These are phyloP conservation scores for Carex kokanica DNA, from an alignment of 176 grass and related monocot species.

Conservation along the genomic window DNA sequence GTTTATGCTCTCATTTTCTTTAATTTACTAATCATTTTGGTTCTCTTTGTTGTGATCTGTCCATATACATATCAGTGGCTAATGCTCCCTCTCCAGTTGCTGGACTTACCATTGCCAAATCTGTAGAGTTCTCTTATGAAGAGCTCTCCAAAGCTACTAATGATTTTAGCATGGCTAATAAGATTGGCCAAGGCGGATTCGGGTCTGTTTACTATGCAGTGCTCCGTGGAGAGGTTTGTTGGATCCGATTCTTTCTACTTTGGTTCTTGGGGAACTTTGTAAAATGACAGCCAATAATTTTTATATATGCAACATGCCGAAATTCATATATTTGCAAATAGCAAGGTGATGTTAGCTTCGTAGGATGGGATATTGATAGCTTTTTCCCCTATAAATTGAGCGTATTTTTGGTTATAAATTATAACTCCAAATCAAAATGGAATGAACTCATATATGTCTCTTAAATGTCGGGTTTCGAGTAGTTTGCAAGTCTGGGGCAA, in stretches of 20 bases:
- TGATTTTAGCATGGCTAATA: conserved; percentile 84
- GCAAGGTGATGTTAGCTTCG: neutral
- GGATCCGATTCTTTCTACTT: conserved; percentile 21
- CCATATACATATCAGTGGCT: conserved; percentile 1
- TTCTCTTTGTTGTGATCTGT: neutral
- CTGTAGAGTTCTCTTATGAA: conserved; percentile 84
- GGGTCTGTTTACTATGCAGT: conserved; percentile 64
- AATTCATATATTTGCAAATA: conserved; percentile 15
- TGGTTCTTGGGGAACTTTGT: conserved; percentile 1
- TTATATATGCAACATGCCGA: neutral
- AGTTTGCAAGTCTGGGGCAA: neutral
- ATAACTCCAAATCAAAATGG: neutral
- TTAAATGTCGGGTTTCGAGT: too few species aligned
- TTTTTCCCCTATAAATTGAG: neutral
- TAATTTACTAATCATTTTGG: neutral
- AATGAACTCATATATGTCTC: neutral
- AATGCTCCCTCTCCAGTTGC: conserved; percentile 31
- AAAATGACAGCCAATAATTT: neutral
- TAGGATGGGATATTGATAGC: neutral
- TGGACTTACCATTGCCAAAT: conserved; percentile 76
- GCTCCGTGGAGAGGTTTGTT: conserved; percentile 85
- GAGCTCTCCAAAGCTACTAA: conserved; percentile 83
- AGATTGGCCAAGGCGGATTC: conserved; percentile 92
- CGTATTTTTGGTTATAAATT: too few species aligned
- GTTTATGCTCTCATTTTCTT: neutral